These are phyloP conservation scores for Penicillium egyptiacum DNA, from an alignment of 495 filamentous ascomycete species.

Conservation along the genomic window DNA sequence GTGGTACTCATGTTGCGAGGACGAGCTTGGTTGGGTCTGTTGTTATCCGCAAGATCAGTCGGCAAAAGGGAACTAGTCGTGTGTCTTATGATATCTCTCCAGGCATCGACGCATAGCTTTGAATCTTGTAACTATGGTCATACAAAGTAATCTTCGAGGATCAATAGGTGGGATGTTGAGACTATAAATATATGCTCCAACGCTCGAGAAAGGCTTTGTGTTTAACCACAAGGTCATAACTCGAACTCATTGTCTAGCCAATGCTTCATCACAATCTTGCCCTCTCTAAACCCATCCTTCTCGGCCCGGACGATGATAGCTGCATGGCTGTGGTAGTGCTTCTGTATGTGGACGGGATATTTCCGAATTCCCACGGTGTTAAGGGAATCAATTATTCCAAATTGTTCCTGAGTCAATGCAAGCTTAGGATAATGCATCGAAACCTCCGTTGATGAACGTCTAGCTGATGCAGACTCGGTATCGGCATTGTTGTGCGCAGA, in stretches of 20 bases:
- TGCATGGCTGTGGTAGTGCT: slow-evolving; percentile 76
- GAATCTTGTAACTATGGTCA: background rate
- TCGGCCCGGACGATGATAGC: slow-evolving; percentile 80
- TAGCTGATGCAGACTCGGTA: background rate
- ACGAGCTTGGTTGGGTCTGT: slow-evolving; percentile 53
- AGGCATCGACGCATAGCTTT: slow-evolving; percentile 5
- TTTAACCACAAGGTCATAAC: slow-evolving; percentile 42
- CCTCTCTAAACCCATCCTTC: slow-evolving; percentile 67
- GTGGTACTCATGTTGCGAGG: slow-evolving; percentile 61
- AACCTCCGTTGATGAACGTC: background rate
- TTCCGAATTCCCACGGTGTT: slow-evolving; percentile 76
- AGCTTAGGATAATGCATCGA: slow-evolving; percentile 55
- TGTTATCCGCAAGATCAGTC: slow-evolving; percentile 59
- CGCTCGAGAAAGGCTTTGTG: background rate
- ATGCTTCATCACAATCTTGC: slow-evolving; percentile 74
- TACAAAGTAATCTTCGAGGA: background rate
- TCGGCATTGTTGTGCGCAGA: background rate
- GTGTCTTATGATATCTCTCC: slow-evolving; percentile 51
- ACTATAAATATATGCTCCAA: slow-evolving; percentile 6
- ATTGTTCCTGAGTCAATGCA: slow-evolving; percentile 76
- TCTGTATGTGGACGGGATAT: slow-evolving; percentile 84
- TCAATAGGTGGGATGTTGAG: background rate
- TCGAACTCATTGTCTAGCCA: slow-evolving; percentile 77
- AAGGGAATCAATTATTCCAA: slow-evolving; percentile 75
- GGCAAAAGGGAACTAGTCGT: slow-evolving; percentile 57